These are phyloP conservation scores for Pezicula neosporulosa DNA, from an alignment of 2,329 filamentous ascomycete genomes.

Conservation along the genomic window DNA sequence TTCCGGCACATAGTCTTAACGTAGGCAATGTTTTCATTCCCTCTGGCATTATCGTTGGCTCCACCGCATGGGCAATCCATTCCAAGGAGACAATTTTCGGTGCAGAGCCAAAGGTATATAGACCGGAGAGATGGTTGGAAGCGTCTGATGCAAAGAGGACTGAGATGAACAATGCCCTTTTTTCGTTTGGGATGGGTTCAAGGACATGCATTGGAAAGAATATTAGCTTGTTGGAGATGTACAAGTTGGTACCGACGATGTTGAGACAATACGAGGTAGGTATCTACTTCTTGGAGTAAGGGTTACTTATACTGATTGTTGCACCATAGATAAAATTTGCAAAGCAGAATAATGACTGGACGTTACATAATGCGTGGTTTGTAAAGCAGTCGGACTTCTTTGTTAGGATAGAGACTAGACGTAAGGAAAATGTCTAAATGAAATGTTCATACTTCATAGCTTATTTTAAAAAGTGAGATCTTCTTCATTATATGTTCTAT, in stretches of 20 bases:
- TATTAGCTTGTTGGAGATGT: conserved; percentile 56
- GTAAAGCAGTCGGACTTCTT: background rate
- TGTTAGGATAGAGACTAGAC: background rate
- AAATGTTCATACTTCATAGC: too few species aligned
- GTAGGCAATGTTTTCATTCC: conserved; percentile 11
- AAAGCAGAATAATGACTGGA: background rate
- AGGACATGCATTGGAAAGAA: conserved; percentile 39
- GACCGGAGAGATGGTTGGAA: conserved; percentile 44
- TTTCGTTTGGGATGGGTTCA: conserved; percentile 3
- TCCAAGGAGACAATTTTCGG: conserved; percentile 44
- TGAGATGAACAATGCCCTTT: conserved; percentile 2
- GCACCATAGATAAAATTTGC: background rate
- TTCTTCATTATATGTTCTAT: too few species aligned
- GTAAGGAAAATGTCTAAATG: background rate
- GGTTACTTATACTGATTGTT: too few species aligned
- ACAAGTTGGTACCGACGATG: conserved; percentile 55
- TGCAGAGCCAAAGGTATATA: conserved; percentile 39
- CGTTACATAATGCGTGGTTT: background rate
- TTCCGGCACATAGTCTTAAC: conserved; percentile 29
- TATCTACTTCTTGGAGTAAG: too few species aligned
- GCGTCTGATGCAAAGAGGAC: background rate
- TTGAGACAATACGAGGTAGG: conserved; percentile 33
- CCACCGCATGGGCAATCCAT: conserved; percentile 18
- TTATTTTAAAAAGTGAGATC: too few species aligned
- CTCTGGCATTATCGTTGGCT: conserved; percentile 14